Percentiles rank a stretch among this genome's conserved stretches.
phyloP scores from a whole-genome alignment of 768 basidiomycete genomes.

The Pulveroboletus sp. region DNA sequence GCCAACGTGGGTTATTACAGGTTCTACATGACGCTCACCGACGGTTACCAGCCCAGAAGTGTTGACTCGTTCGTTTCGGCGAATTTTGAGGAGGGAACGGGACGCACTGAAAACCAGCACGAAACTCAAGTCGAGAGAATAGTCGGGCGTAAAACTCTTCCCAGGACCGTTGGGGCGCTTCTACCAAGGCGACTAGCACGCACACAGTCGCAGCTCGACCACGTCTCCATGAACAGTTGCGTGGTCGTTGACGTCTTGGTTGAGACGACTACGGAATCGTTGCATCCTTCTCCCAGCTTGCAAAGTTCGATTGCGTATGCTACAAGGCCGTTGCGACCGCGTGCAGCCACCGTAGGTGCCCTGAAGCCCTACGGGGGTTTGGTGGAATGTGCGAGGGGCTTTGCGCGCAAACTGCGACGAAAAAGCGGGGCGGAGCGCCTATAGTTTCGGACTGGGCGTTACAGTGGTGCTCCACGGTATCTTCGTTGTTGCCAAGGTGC shows the following conservation, averaged over 20 bases:
- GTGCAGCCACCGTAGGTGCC: slow-evolving; percentile 33
- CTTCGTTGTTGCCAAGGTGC: slow-evolving; percentile 27
- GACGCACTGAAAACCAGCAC: slow-evolving; percentile 40
- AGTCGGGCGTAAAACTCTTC: slow-evolving; percentile 38
- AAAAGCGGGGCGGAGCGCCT: slow-evolving; percentile 28
- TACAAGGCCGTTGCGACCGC: slow-evolving; percentile 28
- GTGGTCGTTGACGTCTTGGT: slow-evolving; percentile 47
- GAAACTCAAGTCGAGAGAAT: slow-evolving; percentile 49
- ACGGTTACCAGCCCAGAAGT: slow-evolving; percentile 38
- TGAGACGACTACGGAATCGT: slow-evolving; percentile 34
- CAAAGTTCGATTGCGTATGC: slow-evolving; percentile 19
- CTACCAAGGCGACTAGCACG: slow-evolving; percentile 45
- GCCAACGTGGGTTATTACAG: slow-evolving; percentile 34
- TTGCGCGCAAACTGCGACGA: slow-evolving; percentile 42
- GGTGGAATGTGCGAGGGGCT: slow-evolving; percentile 36
- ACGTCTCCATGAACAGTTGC: slow-evolving; percentile 27
- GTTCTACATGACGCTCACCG: slow-evolving; percentile 8
- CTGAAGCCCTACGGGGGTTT: slow-evolving; percentile 25
- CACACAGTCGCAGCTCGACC: slow-evolving; percentile 36
- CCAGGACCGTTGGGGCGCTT: slow-evolving; percentile 38
- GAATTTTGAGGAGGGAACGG: slow-evolving; percentile 29
- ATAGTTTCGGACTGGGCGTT: slow-evolving; percentile 12
- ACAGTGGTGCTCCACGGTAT: slow-evolving; percentile 15
- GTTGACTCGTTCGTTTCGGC: slow-evolving; percentile 42
- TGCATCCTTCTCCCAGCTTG: slow-evolving; percentile 1